Base-by-base conservation (phyloP, 179 eudicot genomes). In the Actinidia arguta region DNA sequence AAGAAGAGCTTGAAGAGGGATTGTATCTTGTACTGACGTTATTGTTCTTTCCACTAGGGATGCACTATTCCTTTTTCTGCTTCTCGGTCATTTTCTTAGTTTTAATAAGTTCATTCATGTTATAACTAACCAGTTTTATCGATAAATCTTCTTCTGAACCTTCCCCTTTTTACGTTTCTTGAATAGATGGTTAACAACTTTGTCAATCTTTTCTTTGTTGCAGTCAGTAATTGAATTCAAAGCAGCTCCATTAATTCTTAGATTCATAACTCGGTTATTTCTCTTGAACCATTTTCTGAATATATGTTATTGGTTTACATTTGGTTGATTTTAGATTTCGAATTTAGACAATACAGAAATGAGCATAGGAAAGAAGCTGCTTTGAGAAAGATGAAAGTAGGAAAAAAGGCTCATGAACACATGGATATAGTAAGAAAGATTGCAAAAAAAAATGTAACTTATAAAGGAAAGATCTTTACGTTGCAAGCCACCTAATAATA, bases 11-110 rank as follows among this genome's bases (percentile, higher is more conserved):
- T 31, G 36, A 31, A 31, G 36, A 31, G 36, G 36, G 36, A 31
- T 31, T 31, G 85, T 78, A 13, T 83, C 82, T 27, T 83, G 85
- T 22, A 63, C 85, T 0, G 85, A 83, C 55, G 63, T 44, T 50
- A 75, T 83, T 50, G 82, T 83, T 69, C 78, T 83, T 71, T 70
- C 82, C 18, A 73, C 85, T 51, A 72, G 82, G 50, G 82, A 83
- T 63, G 82, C 67, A 25, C 20, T 20, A 31, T 42, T 46, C 27
- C 27, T 18, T 50, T 20, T 17, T n/a, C 22, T 46, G 14, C 5
- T 13, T 42, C 31, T 18, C n/a, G 25, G 36, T 31, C 36, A 13
- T n/a, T 3, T 69, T 17, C 9, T 27, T 52, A 7, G 25, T 75
- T 20, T 3, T 48, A n/a, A 59, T 6, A 52, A 39, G 27, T 16